These are phyloP conservation scores for Alternaria brassicicola DNA, from an alignment of 2,329 filamentous ascomycete genomes.

Conservation along the genomic window DNA sequence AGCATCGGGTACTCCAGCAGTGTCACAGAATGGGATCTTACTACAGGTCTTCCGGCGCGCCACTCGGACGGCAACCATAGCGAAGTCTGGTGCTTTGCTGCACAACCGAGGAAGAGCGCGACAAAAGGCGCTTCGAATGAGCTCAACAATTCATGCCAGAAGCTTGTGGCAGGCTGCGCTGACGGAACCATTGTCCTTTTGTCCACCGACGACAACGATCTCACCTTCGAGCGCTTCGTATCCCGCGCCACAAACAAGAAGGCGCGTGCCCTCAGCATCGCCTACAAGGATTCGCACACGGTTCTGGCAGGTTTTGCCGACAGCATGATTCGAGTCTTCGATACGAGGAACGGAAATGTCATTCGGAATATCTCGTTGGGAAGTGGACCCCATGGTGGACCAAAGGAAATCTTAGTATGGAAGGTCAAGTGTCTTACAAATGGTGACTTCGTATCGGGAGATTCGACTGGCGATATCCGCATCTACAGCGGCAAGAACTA, in stretches of 20 bases:
- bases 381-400: conserved; percentile 74
- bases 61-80: conserved; percentile 92
- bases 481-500: conserved; percentile 96
- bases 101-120: conserved; percentile 68
- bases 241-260: conserved; percentile 80
- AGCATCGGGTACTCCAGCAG: conserved; percentile 93
- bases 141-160: conserved; percentile 50
- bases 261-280: conserved; percentile 86
- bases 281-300: conserved; percentile 82
- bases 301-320: conserved; percentile 95
- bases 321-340: conserved; percentile 89
- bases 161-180: conserved; percentile 85
- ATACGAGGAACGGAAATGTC: conserved; percentile 77
- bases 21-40: conserved; percentile 94
- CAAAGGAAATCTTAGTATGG: conserved; percentile 90
- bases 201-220: conserved; percentile 81
- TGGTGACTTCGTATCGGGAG: conserved; percentile 90
- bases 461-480: conserved; percentile 90
- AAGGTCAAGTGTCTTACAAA: conserved; percentile 85
- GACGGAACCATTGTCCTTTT: conserved; percentile 89
- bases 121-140: conserved; percentile 24
- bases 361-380: conserved; percentile 86
- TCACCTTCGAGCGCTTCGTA: conserved; percentile 79
- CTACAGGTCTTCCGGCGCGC: conserved; percentile 74
- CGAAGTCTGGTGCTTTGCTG: conserved; percentile 95